Evolutionary conservation across 768 basidiomycete species (phyloP).

Genomic region (Xanthoconium stramineum): DNA sequence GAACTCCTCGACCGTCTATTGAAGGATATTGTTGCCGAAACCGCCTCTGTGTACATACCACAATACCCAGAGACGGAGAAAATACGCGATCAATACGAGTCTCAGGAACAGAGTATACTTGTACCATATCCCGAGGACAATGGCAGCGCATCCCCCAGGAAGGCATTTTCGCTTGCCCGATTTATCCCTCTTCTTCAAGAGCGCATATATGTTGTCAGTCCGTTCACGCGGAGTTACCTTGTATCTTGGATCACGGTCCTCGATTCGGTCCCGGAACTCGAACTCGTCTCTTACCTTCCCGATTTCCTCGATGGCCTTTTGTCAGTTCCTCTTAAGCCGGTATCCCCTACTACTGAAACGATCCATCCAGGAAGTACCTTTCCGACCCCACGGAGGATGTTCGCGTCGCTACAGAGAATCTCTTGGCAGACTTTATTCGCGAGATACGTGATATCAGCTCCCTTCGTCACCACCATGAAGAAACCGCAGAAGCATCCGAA

Average conservation of each 20-base stretch:
- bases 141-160: slow-evolving; percentile 42
- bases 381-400: slow-evolving; percentile 95
- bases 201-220: slow-evolving; percentile 91
- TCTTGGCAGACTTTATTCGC: slow-evolving; percentile 84
- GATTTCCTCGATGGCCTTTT: slow-evolving; percentile 92
- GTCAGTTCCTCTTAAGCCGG: slow-evolving; percentile 44
- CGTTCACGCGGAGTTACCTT: slow-evolving; percentile 94
- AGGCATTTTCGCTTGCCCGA: slow-evolving; percentile 89
- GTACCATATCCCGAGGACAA: slow-evolving; percentile 59
- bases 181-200: slow-evolving; percentile 94
- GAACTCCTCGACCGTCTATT: slow-evolving; percentile 95
- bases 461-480: slow-evolving; percentile 65
- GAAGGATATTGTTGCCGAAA: slow-evolving; percentile 97
- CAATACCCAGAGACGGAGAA: slow-evolving; percentile 80
- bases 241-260: slow-evolving; percentile 95
- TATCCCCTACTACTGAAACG: slow-evolving; percentile 4
- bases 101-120: slow-evolving; percentile 52
- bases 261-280: slow-evolving; percentile 94
- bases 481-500: slow-evolving; percentile 41
- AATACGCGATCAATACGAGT: slow-evolving; percentile 44
- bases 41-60: slow-evolving; percentile 91
- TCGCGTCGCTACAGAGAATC: slow-evolving; percentile 82
- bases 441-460: slow-evolving; percentile 86
- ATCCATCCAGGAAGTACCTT: slow-evolving; percentile 73
- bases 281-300: slow-evolving; percentile 91